phyloP scores from a whole-genome alignment of 306 rosid genomes.

The Malus sylvestris region DNA sequence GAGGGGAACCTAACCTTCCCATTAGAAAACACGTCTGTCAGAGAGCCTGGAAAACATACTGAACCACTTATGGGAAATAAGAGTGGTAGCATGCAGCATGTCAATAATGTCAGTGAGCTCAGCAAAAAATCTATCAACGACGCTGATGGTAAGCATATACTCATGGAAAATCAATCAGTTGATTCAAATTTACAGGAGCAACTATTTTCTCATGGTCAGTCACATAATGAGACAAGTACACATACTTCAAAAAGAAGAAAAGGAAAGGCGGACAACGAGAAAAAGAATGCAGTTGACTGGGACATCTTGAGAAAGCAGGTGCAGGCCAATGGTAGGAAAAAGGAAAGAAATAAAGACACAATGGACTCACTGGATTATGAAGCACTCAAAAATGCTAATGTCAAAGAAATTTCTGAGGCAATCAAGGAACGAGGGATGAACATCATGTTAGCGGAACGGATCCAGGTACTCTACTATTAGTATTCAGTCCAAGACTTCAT shows the following conservation, averaged over 20 bases:
- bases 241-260: conserved; percentile 46
- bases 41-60: conserved; percentile 26
- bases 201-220: conserved; percentile 19
- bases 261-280: conserved; percentile 33
- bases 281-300: conserved; percentile 52
- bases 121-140: conserved; percentile 21
- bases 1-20: conserved; percentile 26
- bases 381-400: conserved; percentile 60
- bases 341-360: conserved; percentile 44
- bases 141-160: conserved; percentile 21
- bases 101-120: conserved; percentile 17
- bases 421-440: conserved; percentile 87
- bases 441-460: conserved; percentile 89
- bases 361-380: conserved; percentile 87
- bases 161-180: conserved; percentile 18
- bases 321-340: conserved; percentile 25
- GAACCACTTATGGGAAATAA: conserved; percentile 21
- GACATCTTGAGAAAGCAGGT: conserved; percentile 67
- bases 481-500: neutral
- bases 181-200: conserved; percentile 31
- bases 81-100: conserved; percentile 22
- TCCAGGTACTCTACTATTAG: conserved; percentile 38
- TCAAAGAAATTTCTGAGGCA: conserved; percentile 50
- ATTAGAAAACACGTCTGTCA: conserved; percentile 19
- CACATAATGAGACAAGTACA: conserved; percentile 18